Conservation (phyloP, 495 filamentous ascomycete species). For the Staphylotrichum longicolle region DNA sequence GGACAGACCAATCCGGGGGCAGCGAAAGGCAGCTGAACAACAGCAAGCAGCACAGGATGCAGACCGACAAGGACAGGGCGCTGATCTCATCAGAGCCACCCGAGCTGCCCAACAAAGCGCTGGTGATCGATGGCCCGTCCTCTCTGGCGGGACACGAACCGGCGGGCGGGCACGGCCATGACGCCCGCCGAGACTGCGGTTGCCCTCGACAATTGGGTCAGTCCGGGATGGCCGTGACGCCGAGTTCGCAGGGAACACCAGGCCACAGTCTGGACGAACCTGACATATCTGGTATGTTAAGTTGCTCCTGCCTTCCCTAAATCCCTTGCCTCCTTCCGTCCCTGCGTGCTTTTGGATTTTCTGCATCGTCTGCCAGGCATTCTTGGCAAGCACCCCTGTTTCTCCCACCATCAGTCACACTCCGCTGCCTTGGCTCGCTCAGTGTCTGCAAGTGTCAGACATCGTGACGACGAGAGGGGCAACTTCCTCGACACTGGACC, state of each 20-base stretch:
- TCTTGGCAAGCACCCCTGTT: too few species aligned
- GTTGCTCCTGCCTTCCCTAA: too few species aligned
- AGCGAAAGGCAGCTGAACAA: slow-evolving; percentile 2
- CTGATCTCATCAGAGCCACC: slow-evolving; percentile 19
- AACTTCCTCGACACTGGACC: neutral
- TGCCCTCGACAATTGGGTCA: neutral
- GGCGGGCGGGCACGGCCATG: neutral
- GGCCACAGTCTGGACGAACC: neutral
- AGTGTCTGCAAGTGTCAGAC: too few species aligned
- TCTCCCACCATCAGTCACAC: too few species aligned
- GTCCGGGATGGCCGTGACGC: neutral
- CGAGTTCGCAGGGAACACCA: neutral
- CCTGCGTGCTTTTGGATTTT: too few species aligned
- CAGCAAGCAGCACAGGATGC: slow-evolving; percentile 12
- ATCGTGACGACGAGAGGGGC: too few species aligned
- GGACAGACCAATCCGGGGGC: slow-evolving; percentile 18
- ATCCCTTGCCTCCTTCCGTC: neutral
- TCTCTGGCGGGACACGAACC: neutral
- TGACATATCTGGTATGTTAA: neutral
- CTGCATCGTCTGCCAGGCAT: too few species aligned
- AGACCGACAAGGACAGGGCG: slow-evolving; percentile 13
- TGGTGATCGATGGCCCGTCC: slow-evolving; percentile 21
- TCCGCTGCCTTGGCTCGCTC: too few species aligned
- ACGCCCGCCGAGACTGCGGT: neutral
- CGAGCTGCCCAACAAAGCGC: slow-evolving; percentile 20